Percentiles rank a stretch among this genome's conserved stretches.
Conservation (phyloP, 352 stramenopile species). For the Pythium chondricola region DNA sequence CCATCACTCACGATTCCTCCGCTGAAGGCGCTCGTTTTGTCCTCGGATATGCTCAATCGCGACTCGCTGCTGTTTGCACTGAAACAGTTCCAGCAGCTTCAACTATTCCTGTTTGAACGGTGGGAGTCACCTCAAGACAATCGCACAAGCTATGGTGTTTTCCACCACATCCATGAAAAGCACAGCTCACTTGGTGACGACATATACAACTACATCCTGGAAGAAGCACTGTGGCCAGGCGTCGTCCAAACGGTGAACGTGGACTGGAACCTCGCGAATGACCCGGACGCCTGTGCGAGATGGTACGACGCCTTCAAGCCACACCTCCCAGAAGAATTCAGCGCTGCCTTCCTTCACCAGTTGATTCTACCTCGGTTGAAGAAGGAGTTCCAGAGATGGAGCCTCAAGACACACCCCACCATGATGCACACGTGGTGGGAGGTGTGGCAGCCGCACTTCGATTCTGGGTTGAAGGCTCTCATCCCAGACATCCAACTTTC, state of each 20-base stretch:
- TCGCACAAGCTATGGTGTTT: slow-evolving; percentile 21
- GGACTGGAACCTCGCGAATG: slow-evolving; percentile 43
- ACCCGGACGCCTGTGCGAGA: slow-evolving; percentile 31
- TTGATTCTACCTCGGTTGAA: slow-evolving; percentile 66
- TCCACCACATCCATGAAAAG: slow-evolving; percentile 67
- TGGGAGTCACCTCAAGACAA: slow-evolving; percentile 7
- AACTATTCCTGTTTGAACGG: slow-evolving; percentile 54
- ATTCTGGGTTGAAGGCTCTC: slow-evolving; percentile 35
- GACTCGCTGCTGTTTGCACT: slow-evolving; percentile 21
- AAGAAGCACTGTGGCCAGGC: slow-evolving; percentile 67
- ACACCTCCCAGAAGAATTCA: slow-evolving; percentile 44
- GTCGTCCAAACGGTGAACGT: slow-evolving; percentile 63
- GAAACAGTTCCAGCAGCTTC: slow-evolving; percentile 47
- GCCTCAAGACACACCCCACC: slow-evolving; percentile 33
- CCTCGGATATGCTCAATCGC: slow-evolving; percentile 34
- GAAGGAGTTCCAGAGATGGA: slow-evolving; percentile 62
- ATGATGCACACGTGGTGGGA: slow-evolving; percentile 75
- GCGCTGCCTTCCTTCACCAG: slow-evolving; percentile 44
- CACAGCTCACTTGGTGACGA: slow-evolving; percentile 45
- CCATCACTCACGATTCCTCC: slow-evolving; percentile 59
- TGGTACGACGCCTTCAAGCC: slow-evolving; percentile 43
- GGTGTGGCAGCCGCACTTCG: slow-evolving; percentile 54
- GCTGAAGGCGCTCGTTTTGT: slow-evolving; percentile 40
- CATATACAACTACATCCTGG: slow-evolving; percentile 73
- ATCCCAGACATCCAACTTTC: slow-evolving; percentile 67